These are phyloP conservation scores for Salvia sclarea DNA, from an alignment of 305 asterid genomes.

Conservation along the genomic window DNA sequence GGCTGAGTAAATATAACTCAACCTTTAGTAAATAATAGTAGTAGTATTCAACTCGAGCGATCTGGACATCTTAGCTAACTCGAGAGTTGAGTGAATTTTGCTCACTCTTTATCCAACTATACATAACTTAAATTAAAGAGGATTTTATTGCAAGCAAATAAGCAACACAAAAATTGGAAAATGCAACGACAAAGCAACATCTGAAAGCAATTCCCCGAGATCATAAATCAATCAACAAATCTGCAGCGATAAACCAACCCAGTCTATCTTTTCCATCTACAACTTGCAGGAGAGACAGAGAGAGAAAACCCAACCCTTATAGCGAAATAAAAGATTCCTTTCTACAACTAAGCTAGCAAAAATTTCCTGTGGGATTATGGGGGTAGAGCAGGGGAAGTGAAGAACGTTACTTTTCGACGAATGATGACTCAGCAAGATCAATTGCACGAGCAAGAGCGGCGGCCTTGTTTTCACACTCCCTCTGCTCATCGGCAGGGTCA, in stretches of 20 bases:
- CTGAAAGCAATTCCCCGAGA: neutral
- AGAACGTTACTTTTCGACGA: conserved; percentile 49
- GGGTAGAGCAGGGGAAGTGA: neutral
- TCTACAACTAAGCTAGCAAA: conserved; percentile 9
- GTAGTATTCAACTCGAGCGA: too few relatives aligned
- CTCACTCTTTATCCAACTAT: too few relatives aligned
- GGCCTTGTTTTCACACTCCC: conserved; percentile 90
- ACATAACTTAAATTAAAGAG: too few relatives aligned
- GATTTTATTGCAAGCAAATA: too few relatives aligned
- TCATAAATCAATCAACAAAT: neutral
- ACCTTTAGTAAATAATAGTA: too few relatives aligned
- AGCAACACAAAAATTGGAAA: neutral
- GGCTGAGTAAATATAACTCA: neutral
- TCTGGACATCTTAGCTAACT: too few relatives aligned
- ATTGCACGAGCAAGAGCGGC: conserved; percentile 92
- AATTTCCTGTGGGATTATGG: neutral
- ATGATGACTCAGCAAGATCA: conserved; percentile 93
- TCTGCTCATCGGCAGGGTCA: conserved; percentile 87
- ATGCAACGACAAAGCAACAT: neutral
- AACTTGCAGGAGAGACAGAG: neutral
- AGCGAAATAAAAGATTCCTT: neutral
- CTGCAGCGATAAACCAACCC: neutral
- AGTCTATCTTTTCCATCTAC: neutral
- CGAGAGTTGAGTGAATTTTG: neutral
- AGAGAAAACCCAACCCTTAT: neutral